A percentile compares a stretch with the other conserved stretches of the same genome.
phyloP scores from a whole-genome alignment of 2,329 filamentous ascomycete genomes.

The Lecanicillium sp. region DNA sequence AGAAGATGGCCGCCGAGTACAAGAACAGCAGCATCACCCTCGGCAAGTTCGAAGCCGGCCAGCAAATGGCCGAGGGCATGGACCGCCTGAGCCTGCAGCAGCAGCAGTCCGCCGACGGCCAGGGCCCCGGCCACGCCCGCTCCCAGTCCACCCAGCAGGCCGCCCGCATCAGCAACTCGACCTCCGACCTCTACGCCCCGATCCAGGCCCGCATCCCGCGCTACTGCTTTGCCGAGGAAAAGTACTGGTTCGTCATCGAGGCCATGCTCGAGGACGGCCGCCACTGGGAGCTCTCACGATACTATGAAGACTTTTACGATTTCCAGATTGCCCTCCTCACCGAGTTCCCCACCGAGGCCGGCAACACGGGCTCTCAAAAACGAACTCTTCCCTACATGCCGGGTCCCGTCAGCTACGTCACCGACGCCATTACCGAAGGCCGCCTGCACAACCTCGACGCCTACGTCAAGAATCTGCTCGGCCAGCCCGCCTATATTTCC shows the following conservation, averaged over 20 bases:
- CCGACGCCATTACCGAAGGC: slow-evolving; percentile 93
- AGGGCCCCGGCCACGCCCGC: background rate
- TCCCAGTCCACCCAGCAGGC: background rate
- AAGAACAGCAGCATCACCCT: slow-evolving; percentile 98
- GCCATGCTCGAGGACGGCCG: slow-evolving; percentile 83
- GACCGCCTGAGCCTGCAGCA: slow-evolving; percentile 27
- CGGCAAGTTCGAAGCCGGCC: slow-evolving; percentile 72
- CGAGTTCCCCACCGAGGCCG: slow-evolving; percentile 86
- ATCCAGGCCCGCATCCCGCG: slow-evolving; percentile 79
- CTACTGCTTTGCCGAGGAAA: slow-evolving; percentile 94
- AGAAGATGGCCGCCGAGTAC: slow-evolving; percentile 98
- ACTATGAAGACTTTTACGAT: slow-evolving; percentile 98
- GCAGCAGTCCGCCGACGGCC: slow-evolving; percentile 5
- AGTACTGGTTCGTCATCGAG: slow-evolving; percentile 98
- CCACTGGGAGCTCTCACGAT: slow-evolving; percentile 87
- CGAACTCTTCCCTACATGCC: slow-evolving; percentile 95
- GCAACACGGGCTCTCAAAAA: slow-evolving; percentile 71
- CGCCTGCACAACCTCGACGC: slow-evolving; percentile 88
- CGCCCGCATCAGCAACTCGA: slow-evolving; percentile 28
- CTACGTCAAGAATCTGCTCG: slow-evolving; percentile 87
- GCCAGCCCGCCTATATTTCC: slow-evolving; percentile 77
- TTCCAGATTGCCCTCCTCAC: slow-evolving; percentile 94
- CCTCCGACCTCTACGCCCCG: slow-evolving; percentile 62
- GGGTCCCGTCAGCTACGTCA: slow-evolving; percentile 93
- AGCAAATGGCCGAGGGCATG: slow-evolving; percentile 14